Conservation (phyloP, 2,329 filamentous ascomycete species). For the Parastagonospora nodorum region DNA sequence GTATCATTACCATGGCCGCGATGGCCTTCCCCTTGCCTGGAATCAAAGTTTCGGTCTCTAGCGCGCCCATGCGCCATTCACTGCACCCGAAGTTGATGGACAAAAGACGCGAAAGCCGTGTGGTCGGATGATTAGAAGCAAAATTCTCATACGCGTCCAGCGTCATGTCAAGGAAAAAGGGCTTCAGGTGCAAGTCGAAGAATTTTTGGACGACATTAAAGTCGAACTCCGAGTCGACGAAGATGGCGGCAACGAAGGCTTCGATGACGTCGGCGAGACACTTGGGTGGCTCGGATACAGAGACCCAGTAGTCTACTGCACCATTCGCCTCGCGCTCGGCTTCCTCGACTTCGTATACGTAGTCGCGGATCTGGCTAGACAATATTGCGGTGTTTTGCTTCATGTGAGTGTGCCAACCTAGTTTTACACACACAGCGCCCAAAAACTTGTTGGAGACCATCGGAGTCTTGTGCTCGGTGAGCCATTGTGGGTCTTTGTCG, state of each 20-base stretch:
- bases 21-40: conserved; percentile 54
- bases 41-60: conserved; percentile 52
- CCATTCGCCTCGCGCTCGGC: conserved; percentile 56
- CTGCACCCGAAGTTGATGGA: conserved; percentile 68
- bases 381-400: conserved; percentile 59
- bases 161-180: conserved; percentile 83
- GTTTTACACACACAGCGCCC: conserved; percentile 75
- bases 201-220: conserved; percentile 75
- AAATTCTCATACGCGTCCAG: conserved; percentile 76
- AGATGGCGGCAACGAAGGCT: conserved; percentile 85
- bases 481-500: conserved; percentile 86
- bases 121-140: conserved; percentile 82
- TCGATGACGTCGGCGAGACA: conserved; percentile 86
- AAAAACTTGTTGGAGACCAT: conserved; percentile 98
- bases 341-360: conserved; percentile 63
- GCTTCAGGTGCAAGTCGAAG: conserved; percentile 73
- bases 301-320: conserved; percentile 71
- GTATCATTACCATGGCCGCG: conserved; percentile 76
- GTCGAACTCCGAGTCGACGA: conserved; percentile 85
- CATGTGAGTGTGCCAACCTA: conserved; percentile 78
- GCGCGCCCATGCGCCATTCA: conserved; percentile 54
- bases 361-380: conserved; percentile 56
- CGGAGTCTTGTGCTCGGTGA: conserved; percentile 99
- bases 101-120: conserved; percentile 69
- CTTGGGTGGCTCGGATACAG: conserved; percentile 67